Conservation (phyloP, 225 moss, liverwort and hornwort species). For the Marchantia paleacea region DNA sequence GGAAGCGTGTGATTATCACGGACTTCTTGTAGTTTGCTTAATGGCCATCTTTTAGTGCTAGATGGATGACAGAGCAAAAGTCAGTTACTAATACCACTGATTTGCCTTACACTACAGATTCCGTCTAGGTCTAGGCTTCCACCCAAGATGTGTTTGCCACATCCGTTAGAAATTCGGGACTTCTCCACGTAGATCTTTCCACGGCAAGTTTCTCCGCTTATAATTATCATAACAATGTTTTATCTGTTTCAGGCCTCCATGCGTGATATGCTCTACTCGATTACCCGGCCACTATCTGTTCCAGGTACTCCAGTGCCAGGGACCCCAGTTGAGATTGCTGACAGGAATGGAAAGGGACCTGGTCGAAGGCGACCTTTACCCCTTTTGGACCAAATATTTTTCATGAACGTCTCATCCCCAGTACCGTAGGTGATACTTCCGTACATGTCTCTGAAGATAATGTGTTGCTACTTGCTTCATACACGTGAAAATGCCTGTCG, state of each 20-base stretch:
- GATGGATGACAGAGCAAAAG: too few species aligned
- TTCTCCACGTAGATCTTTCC: neutral
- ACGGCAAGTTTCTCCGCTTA: neutral
- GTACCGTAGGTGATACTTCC: constrained; percentile 4
- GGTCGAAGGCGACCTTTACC: constrained; percentile 62
- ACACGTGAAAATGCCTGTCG: constrained; percentile 16
- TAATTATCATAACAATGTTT: neutral
- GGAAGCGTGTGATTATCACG: neutral
- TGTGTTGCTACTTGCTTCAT: neutral
- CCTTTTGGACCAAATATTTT: constrained; percentile 72
- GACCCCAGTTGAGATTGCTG: constrained; percentile 29
- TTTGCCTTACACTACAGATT: too few species aligned
- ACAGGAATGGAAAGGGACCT: constrained; percentile 61
- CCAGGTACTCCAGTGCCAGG: constrained; percentile 31
- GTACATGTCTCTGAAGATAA: neutral
- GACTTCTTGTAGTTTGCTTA: neutral
- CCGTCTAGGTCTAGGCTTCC: too few species aligned
- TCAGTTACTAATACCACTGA: too few species aligned
- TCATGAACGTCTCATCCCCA: constrained; percentile 24
- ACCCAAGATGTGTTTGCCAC: too few species aligned
- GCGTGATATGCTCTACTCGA: constrained; percentile 72
- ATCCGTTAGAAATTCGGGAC: too few species aligned
- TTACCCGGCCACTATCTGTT: constrained; percentile 52
- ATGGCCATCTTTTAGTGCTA: too few species aligned
- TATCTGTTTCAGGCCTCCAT: constrained; percentile 59